Evolutionary conservation across 176 grass and related monocot species (phyloP), one percentile per base, ranked within the genome.

Genomic region (Tillandsia fasciculata): DNA sequence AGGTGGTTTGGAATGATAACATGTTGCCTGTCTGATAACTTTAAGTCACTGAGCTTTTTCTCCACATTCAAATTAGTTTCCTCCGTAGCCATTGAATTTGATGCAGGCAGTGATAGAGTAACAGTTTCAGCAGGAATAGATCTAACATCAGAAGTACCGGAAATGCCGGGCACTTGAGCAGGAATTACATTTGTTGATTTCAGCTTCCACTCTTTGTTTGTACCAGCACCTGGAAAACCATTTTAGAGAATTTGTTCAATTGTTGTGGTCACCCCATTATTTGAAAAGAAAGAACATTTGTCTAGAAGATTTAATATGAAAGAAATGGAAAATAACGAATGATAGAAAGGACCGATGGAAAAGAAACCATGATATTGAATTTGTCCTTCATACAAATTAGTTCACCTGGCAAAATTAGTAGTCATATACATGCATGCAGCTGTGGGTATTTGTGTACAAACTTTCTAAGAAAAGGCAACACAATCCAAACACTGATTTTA

Each of bases 1-100:
- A 96, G 88, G 64, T 91, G 88, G 53, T 96, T 83, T 54, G 92
- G 92, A 81, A 96, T 96, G 53, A 96, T 88, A 48, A 96, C 85
- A 73, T 96, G 78, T 64, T 82, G 87, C 71, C 87, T 86, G 69
- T 91, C 80, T 12, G 51, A 83, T 52, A 88, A 66, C 57, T 72
- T 69, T 64, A 71, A 63, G 54, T 84, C 75, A 65, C 71, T 53
- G 12, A 79, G 73, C 53, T 54, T 91, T 72, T 78, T 84, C 64
- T 82, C 85, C 66, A 80, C 63, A 51, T 83, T 50, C 52, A 8
- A 80, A 70, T 50, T 24, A 52, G 50, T 29, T 63, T 72, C 67
- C 53, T 78, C 83, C 42, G 77, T 83, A 2, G 64, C 27, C 64
- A 70, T 48, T 10, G 78, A 74, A 84, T 58, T 66, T 65, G 72